Conservation (phyloP, 2,329 filamentous ascomycete genomes). For the Shiraia sp. region DNA sequence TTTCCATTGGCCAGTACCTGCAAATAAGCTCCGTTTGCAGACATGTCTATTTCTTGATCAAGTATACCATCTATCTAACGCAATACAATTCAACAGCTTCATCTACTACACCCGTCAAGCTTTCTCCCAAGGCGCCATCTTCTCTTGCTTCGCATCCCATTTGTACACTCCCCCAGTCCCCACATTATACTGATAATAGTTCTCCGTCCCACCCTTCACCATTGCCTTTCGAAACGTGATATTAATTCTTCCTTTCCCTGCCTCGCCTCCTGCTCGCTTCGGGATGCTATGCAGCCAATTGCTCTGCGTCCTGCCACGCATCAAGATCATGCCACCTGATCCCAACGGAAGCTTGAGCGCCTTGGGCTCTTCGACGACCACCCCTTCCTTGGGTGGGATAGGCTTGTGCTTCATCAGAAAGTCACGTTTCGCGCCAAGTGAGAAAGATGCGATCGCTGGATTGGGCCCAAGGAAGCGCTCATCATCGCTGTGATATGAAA, state of each 20-base stretch:
- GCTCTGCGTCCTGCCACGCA: conserved; percentile 74
- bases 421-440: conserved; percentile 71
- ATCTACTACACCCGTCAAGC: no score
- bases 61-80: no score
- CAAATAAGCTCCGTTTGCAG: no score
- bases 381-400: conserved; percentile 41
- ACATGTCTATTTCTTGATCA: no score
- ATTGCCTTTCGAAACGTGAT: conserved; percentile 77
- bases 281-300: conserved; percentile 77
- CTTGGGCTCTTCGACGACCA: conserved; percentile 44
- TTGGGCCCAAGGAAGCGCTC: conserved; percentile 72
- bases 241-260: conserved; percentile 67
- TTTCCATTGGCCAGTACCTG: no score
- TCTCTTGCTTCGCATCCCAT: conserved; percentile 63
- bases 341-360: conserved; percentile 59
- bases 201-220: conserved; percentile 73
- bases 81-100: no score
- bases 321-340: conserved; percentile 78
- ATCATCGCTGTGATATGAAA: conserved; percentile 79
- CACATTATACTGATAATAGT: conserved; percentile 85
- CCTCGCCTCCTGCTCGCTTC: conserved; percentile 68
- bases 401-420: conserved; percentile 83
- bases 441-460: conserved; percentile 75
- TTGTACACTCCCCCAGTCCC: conserved; percentile 68
- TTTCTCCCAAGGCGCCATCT: conserved; percentile 52